Conservation (phyloP, 78 protist genomes). For the Dictyostelium citrinum region DNA sequence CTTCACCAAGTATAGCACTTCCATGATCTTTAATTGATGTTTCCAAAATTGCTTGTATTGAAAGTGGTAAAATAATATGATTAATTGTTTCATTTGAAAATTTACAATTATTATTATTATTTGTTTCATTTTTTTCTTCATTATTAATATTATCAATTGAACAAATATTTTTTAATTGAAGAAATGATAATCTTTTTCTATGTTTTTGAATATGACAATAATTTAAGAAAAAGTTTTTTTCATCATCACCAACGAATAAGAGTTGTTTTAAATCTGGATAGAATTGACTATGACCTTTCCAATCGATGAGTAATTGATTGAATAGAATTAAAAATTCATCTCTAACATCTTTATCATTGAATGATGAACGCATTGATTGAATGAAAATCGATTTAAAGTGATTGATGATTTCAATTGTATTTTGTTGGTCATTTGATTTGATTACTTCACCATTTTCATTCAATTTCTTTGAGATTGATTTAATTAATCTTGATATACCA, state of each 20-base stretch:
- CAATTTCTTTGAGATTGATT: not conserved
- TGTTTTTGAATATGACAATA: constrained; percentile 40
- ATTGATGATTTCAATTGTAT: not conserved
- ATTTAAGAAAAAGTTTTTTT: constrained; percentile 9
- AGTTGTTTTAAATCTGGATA: constrained; percentile 25
- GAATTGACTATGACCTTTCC: not conserved
- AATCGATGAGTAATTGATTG: not conserved
- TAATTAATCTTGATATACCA: constrained; percentile 32
- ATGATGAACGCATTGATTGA: not conserved
- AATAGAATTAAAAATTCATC: not conserved
- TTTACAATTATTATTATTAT: not conserved
- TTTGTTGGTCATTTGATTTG: not conserved
- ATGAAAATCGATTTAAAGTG: not conserved
- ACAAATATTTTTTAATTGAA: not conserved
- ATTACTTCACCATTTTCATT: not conserved
- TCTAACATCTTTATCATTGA: constrained; percentile 15
- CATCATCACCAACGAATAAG: not conserved
- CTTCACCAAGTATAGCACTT: constrained; percentile 41
- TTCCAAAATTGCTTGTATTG: constrained; percentile 29
- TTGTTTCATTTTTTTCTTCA: not conserved
- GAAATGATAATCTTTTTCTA: not conserved
- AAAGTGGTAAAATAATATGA: constrained; percentile 28
- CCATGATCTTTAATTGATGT: constrained; percentile 55
- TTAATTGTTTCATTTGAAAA: constrained; percentile 6
- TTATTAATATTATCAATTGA: not conserved